These are phyloP conservation scores for Plectosphaerella sp. DNA, from an alignment of 2,329 filamentous ascomycete genomes.

Conservation along the genomic window DNA sequence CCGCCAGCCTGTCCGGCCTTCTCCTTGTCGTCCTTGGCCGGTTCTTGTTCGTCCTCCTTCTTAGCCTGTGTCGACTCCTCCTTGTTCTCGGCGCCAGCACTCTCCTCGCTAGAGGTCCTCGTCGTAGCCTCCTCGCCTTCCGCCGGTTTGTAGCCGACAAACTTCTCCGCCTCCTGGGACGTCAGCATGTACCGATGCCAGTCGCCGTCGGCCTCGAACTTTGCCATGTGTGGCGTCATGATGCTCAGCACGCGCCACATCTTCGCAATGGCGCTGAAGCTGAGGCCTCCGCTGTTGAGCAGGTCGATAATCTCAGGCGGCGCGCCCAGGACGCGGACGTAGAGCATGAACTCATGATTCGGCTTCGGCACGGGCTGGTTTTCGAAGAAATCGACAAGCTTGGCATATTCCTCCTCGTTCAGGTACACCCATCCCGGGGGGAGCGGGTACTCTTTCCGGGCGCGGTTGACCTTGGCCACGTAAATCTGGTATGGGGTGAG, in stretches of 20 bases:
- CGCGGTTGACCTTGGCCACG: slow-evolving; percentile 7
- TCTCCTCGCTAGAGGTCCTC: no score
- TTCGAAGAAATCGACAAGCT: slow-evolving; percentile 48
- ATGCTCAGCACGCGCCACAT: slow-evolving; percentile 51
- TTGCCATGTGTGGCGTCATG: slow-evolving; percentile 40
- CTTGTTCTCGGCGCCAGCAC: no score
- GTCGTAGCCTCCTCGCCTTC: not conserved
- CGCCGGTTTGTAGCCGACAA: slow-evolving; percentile 12
- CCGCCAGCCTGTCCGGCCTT: slow-evolving; percentile 19
- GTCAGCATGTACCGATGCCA: slow-evolving; percentile 8
- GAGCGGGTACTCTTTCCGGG: slow-evolving; percentile 24
- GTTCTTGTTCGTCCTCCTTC: slow-evolving; percentile 10
- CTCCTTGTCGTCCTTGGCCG: slow-evolving; percentile 7
- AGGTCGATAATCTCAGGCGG: slow-evolving; percentile 62
- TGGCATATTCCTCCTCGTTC: slow-evolving; percentile 40
- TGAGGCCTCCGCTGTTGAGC: slow-evolving; percentile 37
- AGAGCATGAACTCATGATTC: no score
- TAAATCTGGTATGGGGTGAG: no score
- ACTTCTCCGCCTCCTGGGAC: slow-evolving; percentile 5
- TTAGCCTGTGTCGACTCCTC: slow-evolving; percentile 9
- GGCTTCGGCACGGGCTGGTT: slow-evolving; percentile 52
- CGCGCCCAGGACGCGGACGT: slow-evolving; percentile 52
- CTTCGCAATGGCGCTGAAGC: slow-evolving; percentile 49
- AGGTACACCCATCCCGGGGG: slow-evolving; percentile 44
- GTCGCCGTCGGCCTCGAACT: slow-evolving; percentile 13